Evolutionary conservation across 2,329 filamentous ascomycete species (phyloP), one percentile per base, ranked within the genome.

Genomic region (Ophiostoma australiae): DNA sequence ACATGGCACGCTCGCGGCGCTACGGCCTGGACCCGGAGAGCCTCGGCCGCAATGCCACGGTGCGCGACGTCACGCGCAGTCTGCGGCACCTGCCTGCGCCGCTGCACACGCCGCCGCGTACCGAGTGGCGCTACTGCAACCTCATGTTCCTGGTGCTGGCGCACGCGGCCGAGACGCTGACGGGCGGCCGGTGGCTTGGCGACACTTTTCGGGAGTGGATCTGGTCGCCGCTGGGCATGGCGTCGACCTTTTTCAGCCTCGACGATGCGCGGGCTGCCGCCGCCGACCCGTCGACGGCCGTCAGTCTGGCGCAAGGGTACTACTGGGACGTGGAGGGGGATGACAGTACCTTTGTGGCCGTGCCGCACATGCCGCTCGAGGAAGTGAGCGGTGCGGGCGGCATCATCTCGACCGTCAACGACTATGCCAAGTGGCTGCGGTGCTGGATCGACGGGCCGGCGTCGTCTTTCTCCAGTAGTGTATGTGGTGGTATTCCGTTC

Each of bases 351-450:
- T 79, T 76, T 73, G 55, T 72, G 8, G 23, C 67, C 33, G 76
- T 80, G 2, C 77, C 77, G 39, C 76, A 72, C 70, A 75, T 76
- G 73, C 72, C 75, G 13, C 70, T 75, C 20, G 74, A 76, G 35
- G 80, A 78, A 74, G 73, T 78, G 35, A 79, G 79, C 72, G 82
- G 82, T 15, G 82, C 82, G 0, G 82, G 81, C 0, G 78, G 76
- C 13, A 76, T 81, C 65, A 77, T 86, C 31, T 83, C 82, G 31
- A 84, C 80, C 67, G 83, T 83, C 1, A 69, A 79, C 8, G 85
- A 87, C 77, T 87, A 85, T 74, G 76, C 80, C 1, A 82, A 81
- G 74, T 89, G 85, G 86, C 74, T 86, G 2, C 77, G 78, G 35
- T 83, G 82, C 27, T 77, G 87, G 33, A 76, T 88, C 33, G 75